Conservation (phyloP, 148 eudicot genomes). For the Arctostaphylos glauca region DNA sequence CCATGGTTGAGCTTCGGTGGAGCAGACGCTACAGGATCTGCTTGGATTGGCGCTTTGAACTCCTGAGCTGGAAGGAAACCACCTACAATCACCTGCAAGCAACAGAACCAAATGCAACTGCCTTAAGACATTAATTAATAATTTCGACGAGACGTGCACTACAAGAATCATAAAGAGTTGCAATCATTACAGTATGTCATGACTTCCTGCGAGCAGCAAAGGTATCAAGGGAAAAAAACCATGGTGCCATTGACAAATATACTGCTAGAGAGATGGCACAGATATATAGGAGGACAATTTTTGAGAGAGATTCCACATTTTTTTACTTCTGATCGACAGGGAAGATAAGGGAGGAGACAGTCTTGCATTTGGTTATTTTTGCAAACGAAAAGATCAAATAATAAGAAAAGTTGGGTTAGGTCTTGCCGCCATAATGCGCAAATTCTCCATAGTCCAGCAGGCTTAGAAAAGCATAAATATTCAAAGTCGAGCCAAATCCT, state of each 20-base stretch:
- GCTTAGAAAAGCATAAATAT: not conserved
- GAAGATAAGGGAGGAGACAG: not conserved
- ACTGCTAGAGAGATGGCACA: not conserved
- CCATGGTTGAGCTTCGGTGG: constrained; percentile 13
- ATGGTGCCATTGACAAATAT: not conserved
- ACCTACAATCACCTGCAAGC: constrained; percentile 31
- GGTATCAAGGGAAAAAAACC: not conserved
- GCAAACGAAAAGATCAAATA: not conserved
- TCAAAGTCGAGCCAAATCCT: not conserved
- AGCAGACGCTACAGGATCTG: constrained; percentile 1
- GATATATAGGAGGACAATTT: not conserved
- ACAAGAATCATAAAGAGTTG: not conserved
- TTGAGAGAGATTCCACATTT: constrained; percentile 1
- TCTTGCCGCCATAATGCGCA: not conserved
- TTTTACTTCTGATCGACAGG: not conserved
- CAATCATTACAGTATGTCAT: not conserved
- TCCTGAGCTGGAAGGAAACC: constrained; percentile 24
- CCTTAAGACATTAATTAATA: not conserved
- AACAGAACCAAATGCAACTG: constrained; percentile 4
- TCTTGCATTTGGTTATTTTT: not conserved
- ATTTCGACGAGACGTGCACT: not conserved
- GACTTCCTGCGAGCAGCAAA: not conserved
- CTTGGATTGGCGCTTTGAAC: constrained; percentile 1
- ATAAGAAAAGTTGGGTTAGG: not conserved
- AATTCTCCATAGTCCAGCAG: not conserved